Evolutionary conservation across 2,329 filamentous ascomycete species (phyloP).

Genomic region (Colletotrichum sp.): DNA sequence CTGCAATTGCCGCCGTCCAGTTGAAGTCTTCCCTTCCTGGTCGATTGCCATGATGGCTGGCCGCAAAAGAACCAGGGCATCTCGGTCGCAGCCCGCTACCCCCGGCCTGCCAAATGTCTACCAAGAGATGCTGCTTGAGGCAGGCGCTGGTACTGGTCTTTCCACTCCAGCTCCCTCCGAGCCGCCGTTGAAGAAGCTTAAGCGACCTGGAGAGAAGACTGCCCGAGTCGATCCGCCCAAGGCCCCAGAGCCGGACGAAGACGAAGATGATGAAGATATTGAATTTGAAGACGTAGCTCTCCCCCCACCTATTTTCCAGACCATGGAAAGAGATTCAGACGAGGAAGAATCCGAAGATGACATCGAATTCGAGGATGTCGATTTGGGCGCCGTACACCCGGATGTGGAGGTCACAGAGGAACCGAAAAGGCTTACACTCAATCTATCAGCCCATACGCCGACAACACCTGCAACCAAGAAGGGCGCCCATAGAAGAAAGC

Average conservation of each 20-base stretch:
- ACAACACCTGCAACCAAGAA: conserved; percentile 34
- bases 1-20: neutral
- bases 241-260: conserved; percentile 26
- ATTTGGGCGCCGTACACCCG: conserved; percentile 39
- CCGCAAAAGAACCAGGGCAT: conserved; percentile 27
- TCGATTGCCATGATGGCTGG: conserved; percentile 24
- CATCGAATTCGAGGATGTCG: conserved; percentile 54
- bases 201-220: conserved; percentile 29
- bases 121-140: conserved; percentile 54
- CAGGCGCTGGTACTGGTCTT: conserved; percentile 34
- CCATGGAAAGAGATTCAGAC: conserved; percentile 53
- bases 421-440: conserved; percentile 51
- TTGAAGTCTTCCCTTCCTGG: neutral
- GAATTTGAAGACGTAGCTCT: conserved; percentile 57
- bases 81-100: conserved; percentile 25
- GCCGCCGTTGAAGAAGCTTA: conserved; percentile 47
- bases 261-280: conserved; percentile 44
- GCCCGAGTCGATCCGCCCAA: neutral
- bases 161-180: conserved; percentile 34
- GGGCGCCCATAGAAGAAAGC: conserved; percentile 50
- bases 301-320: conserved; percentile 55
- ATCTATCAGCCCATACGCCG: conserved; percentile 53
- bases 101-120: conserved; percentile 44
- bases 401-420: conserved; percentile 27
- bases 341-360: conserved; percentile 45